Evolutionary conservation across 441 rosid species (phyloP), one percentile per base, ranked within the genome.

Genomic region (Pelargonium citronellum): DNA sequence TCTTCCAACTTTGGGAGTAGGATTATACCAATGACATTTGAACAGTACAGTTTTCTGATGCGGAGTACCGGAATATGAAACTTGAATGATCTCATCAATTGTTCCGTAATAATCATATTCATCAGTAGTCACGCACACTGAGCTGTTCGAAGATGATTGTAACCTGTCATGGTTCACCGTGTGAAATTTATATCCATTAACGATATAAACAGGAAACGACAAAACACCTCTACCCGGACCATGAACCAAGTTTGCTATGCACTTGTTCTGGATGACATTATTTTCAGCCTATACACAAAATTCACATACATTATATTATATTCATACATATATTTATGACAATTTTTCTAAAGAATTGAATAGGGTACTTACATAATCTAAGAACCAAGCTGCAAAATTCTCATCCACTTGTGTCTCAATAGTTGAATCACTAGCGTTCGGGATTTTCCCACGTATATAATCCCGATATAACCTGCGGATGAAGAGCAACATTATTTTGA

Each of bases 121-220:
- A 16, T 51, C n/a, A 16, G n/a, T 16, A 51, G 1, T 51, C n/a
- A 12, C n/a, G 1, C 58, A 51, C n/a, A 12, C 17, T 13, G 15
- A 12, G 58, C 58, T 51, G 43, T 39, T 39, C 0, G 43, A 12
- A 51, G 15, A 16, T 16, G 58, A 12, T 3, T 5, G 17, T 16
- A 12, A 51, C 58, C 0, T 12, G 58, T 51, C 17, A 16, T 51
- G 58, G 58, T 1, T 51, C 17, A 5, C 58, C 2, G 58, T 51
- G 58, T 51, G 58, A 51, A 51, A 51, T 16, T 51, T 51, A 16
- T 51, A 51, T 16, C 58, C 17, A 51, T 51, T 51, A 51, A 51
- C 17, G 58, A 51, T 12, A 51, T 51, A 51, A 10, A 11, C 57
- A 11, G 4, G 13, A 11, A 11, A 15, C 3, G 57, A 51, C 13